phyloP scores from a whole-genome alignment of 495 filamentous ascomycete genomes.

The Usnea hakonensis region DNA sequence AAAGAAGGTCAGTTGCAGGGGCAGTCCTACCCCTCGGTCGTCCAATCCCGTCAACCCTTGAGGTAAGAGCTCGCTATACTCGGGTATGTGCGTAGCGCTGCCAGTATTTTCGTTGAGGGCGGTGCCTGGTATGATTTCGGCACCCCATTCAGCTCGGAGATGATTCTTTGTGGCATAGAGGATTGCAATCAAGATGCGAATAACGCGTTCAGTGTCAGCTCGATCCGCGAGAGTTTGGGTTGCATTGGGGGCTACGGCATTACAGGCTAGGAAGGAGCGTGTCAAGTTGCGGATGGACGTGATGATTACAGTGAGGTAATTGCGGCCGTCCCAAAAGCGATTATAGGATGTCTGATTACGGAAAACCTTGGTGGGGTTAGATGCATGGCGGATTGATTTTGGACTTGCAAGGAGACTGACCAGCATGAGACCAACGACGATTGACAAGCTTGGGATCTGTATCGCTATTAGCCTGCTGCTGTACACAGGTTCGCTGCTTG shows the following conservation, averaged over 20 bases:
- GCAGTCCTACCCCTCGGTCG: constrained; percentile 54
- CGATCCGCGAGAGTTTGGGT: constrained; percentile 37
- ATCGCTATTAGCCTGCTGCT: constrained; percentile 1
- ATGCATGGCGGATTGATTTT: background rate
- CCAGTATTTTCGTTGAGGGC: constrained; percentile 37
- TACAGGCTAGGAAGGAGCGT: constrained; percentile 46
- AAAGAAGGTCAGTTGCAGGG: constrained; percentile 59
- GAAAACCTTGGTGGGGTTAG: constrained; percentile 41
- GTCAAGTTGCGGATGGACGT: constrained; percentile 58
- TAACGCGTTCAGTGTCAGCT: constrained; percentile 50
- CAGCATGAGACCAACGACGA: constrained; percentile 74
- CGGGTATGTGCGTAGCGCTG: constrained; percentile 42
- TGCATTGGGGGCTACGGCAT: constrained; percentile 19
- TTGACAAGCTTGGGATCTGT: constrained; percentile 65
- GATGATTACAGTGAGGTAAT: constrained; percentile 48
- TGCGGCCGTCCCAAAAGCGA: constrained; percentile 64
- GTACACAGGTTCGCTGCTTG: background rate
- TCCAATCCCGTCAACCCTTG: constrained; percentile 53
- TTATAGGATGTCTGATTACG: constrained; percentile 66
- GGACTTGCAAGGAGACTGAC: constrained; percentile 22
- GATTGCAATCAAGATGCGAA: constrained; percentile 59
- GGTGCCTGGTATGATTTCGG: constrained; percentile 39
- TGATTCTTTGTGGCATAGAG: constrained; percentile 72
- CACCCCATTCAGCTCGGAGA: constrained; percentile 64
- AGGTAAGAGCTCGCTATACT: constrained; percentile 56